phyloP scores from a whole-genome alignment of 1,284 basidiomycete genomes.

The Binderoboletus segoi region DNA sequence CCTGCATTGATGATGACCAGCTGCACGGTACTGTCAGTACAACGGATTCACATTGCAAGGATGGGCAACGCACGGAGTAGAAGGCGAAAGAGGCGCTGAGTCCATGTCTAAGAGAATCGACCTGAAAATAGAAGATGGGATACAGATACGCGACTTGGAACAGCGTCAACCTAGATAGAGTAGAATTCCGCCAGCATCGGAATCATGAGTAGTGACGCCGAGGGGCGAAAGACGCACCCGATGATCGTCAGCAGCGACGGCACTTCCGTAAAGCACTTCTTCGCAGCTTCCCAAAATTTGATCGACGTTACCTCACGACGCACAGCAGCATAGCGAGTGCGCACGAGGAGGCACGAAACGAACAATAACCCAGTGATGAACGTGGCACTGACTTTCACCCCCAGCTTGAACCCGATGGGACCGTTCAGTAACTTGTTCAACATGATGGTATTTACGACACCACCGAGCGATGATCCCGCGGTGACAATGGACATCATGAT shows the following conservation, averaged over 20 bases:
- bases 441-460: slow-evolving; percentile 39
- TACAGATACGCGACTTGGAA: slow-evolving; percentile 28
- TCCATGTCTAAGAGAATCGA: slow-evolving; percentile 31
- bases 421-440: slow-evolving; percentile 41
- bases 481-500: slow-evolving; percentile 34
- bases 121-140: slow-evolving; percentile 36
- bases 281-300: slow-evolving; percentile 20
- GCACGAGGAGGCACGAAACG: slow-evolving; percentile 31
- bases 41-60: not conserved
- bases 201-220: not conserved
- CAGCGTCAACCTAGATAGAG: slow-evolving; percentile 22
- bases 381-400: slow-evolving; percentile 35
- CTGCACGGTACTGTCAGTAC: slow-evolving; percentile 27
- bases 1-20: slow-evolving; percentile 47
- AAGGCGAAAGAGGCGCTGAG: slow-evolving; percentile 30
- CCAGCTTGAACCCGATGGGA: slow-evolving; percentile 25
- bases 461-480: slow-evolving; percentile 37
- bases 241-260: slow-evolving; percentile 28
- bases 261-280: slow-evolving; percentile 27
- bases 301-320: not conserved
- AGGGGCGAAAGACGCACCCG: slow-evolving; percentile 19
- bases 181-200: no score
- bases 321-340: slow-evolving; percentile 25
- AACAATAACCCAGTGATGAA: slow-evolving; percentile 30
- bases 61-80: slow-evolving; percentile 26